Conservation (phyloP, 352 stramenopile species). For the Globisporangium canariense region DNA sequence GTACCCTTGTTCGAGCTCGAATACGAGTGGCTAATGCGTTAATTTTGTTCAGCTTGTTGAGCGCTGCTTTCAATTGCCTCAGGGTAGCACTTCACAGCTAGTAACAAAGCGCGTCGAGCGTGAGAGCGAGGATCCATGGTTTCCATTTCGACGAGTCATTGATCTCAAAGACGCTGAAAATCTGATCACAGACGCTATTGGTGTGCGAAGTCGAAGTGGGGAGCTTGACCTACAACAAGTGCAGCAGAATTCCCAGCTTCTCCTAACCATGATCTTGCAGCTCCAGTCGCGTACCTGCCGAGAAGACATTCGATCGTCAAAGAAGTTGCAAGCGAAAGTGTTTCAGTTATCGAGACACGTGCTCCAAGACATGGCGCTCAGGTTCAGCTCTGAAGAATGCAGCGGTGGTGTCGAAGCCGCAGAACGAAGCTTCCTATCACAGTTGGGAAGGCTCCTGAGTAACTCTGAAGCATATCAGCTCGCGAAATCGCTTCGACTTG, state of each 20-base stretch:
- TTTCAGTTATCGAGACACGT: not conserved
- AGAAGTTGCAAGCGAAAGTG: not conserved
- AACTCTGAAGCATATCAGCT: not conserved
- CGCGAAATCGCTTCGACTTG: not conserved
- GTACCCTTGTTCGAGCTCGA: not conserved
- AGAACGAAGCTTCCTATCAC: not conserved
- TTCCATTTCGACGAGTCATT: constrained; percentile 40
- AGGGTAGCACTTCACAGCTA: not conserved
- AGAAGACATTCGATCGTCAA: not conserved
- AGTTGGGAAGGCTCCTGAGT: constrained; percentile 4
- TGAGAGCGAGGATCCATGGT: constrained; percentile 32
- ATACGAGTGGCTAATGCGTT: not conserved
- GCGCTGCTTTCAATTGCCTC: not conserved
- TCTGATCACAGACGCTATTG: constrained; percentile 24
- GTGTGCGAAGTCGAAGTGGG: constrained; percentile 2
- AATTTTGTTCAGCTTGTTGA: constrained; percentile 5
- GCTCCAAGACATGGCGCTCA: constrained; percentile 2
- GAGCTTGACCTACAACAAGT: constrained; percentile 6
- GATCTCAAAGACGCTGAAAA: constrained; percentile 12
- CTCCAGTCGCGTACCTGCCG: not conserved
- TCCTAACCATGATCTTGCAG: constrained; percentile 11
- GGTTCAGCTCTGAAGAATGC: not conserved
- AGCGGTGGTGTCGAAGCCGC: not conserved
- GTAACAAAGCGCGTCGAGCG: not conserved
- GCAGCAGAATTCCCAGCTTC: not conserved